Evolutionary conservation across 345 rosid genomes (phyloP), one percentile per base, ranked within the genome.

Genomic region (Mallotus nudiflorus): DNA sequence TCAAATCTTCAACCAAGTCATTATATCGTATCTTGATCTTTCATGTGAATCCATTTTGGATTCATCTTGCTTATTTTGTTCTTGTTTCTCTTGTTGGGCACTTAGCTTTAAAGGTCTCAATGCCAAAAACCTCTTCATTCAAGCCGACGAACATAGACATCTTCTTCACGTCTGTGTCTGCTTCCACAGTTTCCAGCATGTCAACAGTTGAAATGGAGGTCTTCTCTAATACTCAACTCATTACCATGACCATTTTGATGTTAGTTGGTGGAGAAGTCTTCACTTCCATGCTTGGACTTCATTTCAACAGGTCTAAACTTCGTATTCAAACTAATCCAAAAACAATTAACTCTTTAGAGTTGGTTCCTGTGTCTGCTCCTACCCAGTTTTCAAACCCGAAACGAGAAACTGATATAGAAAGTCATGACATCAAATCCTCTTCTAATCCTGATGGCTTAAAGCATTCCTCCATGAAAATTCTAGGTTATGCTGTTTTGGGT

Each of bases 81-180:
- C 39, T 22, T 25, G 46, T 85, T 58, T 83, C 93, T 15, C 2
- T 72, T 20, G 0, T 68, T 6, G 97, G 77, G 6, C 22, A 22
- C 19, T 6, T 42, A 58, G 78, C 69, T 70, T 74, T 85, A 55
- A 81, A 63, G 22, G 49, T 75, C 55, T 54, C 81, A 9, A 78
- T 66, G 40, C 85, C 94, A 18, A 85, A 73, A 82, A 64, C 82
- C 10, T 67, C 37, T 7, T 42, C 46, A 42, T 42, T 9, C 46
- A 42, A 8, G 13, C 18, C 19, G 15, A 33, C 18, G 53, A 6
- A 27, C 91, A 81, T 13, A 74, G 96, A 92, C 29, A 44, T 83
- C 42, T 90, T 85, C 82, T 93, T 92, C 83, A 93, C 93, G 7
- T 86, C 93, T 15, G 87, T 86, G 16, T 93, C 95, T 4, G 86